Evolutionary conservation across 75 land plant species (phyloP).

Genomic region (Chamaecyparis obtusa): DNA sequence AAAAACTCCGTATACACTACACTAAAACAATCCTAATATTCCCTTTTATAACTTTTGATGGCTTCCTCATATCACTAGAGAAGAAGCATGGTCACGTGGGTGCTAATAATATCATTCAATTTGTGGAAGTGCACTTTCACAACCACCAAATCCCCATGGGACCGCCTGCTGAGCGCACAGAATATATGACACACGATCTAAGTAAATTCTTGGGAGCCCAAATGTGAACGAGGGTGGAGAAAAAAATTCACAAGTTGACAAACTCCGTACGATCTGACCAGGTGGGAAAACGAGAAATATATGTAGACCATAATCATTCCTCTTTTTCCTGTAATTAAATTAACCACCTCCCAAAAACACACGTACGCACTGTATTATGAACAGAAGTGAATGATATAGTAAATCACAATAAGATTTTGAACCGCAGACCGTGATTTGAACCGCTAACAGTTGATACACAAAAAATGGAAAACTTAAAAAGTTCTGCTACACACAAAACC

Average conservation of each 20-base stretch:
- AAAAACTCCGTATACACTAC: too few species aligned
- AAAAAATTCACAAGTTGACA: not conserved
- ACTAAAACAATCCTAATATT: too few species aligned
- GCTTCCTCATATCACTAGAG: too few species aligned
- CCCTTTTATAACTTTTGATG: too few species aligned
- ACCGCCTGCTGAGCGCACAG: not conserved
- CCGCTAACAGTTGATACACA: not conserved
- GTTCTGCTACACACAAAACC: not conserved
- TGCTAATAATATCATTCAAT: not conserved
- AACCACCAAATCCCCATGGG: not conserved
- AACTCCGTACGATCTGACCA: not conserved
- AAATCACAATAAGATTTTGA: not conserved
- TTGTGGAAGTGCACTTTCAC: not conserved
- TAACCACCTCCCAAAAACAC: constrained; percentile 1
- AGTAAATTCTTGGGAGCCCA: not conserved
- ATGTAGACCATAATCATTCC: not conserved
- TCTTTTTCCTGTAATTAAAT: not conserved
- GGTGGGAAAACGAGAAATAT: not conserved
- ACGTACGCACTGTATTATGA: not conserved
- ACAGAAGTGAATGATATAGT: not conserved
- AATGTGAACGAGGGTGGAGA: not conserved
- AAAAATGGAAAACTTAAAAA: not conserved
- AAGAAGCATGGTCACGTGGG: not conserved
- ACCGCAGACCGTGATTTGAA: not conserved
- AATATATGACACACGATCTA: not conserved